Percentiles rank a stretch among this genome's conserved stretches.
Evolutionary conservation across 2,329 filamentous ascomycete species (phyloP).

Genomic region (Fusarium nanum): DNA sequence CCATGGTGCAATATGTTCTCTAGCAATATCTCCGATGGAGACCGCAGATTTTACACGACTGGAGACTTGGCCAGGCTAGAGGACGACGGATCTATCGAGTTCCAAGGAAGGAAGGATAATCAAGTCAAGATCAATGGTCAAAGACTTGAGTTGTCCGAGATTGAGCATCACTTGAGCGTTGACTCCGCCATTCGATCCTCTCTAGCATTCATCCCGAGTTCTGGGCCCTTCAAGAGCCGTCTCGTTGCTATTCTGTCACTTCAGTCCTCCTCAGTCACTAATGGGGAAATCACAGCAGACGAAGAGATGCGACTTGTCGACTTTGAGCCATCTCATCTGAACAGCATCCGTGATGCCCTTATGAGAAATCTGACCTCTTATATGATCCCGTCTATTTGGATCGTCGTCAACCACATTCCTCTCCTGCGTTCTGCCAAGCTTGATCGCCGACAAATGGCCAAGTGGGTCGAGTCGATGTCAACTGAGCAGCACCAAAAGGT

Average conservation of each 20-base stretch:
- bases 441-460: constrained; percentile 1
- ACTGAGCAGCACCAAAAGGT: constrained; percentile 8
- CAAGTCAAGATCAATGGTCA: constrained; percentile 52
- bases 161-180: constrained; percentile 45
- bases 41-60: constrained; percentile 37
- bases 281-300: not conserved
- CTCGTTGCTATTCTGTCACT: constrained; percentile 25
- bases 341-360: constrained; percentile 18
- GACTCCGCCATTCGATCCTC: constrained; percentile 22
- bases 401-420: constrained; percentile 11
- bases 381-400: constrained; percentile 37
- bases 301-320: constrained; percentile 9
- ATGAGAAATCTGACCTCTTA: constrained; percentile 18
- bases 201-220: constrained; percentile 14
- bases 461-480: constrained; percentile 25
- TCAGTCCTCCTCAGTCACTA: not conserved
- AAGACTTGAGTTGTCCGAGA: constrained; percentile 48
- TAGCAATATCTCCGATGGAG: rapidly evolving
- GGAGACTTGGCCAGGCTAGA: constrained; percentile 42
- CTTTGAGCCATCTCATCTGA: not conserved
- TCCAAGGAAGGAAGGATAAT: constrained; percentile 48
- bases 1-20: constrained; percentile 18
- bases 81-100: constrained; percentile 39
- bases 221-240: constrained; percentile 18
- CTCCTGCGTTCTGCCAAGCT: constrained; percentile 36